Evolutionary conservation across 2,329 filamentous ascomycete species (phyloP), one percentile per base, ranked within the genome.

Genomic region (Hymenotorrendiella dingleyae): DNA sequence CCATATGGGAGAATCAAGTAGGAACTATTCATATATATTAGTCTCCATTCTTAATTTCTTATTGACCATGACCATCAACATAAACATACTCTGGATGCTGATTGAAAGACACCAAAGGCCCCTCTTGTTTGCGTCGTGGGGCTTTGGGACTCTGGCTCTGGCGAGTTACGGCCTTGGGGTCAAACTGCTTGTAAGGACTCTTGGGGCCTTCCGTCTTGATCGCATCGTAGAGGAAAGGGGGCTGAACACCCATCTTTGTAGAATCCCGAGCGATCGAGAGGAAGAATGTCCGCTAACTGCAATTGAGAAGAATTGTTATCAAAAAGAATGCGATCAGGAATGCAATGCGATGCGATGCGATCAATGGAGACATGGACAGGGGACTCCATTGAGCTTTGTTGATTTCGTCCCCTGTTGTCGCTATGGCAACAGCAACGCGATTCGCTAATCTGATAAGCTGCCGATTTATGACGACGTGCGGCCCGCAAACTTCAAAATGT

Each of bases 81-180:
- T 22, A 9, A 14, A 68, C 80, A 59, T 73, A 88, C 83, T 96
- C 89, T 1, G 90, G 89, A 64, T 95, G 90, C 45, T 78, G 75
- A 63, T 94, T 93, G 71, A 95, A 84, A 46, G 84, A 76, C 49
- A 96, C 67, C 50, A 94, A 67, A 10, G 88, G 89, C 0, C 88
- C 89, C 40, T 85, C 72, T 33, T 73, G 75, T 71, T 84, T 83
- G 30, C 77, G 72, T 57, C 74, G 81, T 20, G 67, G 70, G 29
- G 76, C 69, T 41, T 78, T 76, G 10, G 78, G 75, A 58, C 79
- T 69, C 70, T 78, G 86, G 66, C 85, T 91, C 49, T 86, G 84
- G 60, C 88, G 76, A 17, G 88, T 90, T 36, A 89, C 76, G 46
- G 86, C 84, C 64, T 90, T 94, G 36, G 91, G 90, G 57, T 96